phyloP scores from a whole-genome alignment of 129 eudicot genomes.

The Ambrosia trifida region DNA sequence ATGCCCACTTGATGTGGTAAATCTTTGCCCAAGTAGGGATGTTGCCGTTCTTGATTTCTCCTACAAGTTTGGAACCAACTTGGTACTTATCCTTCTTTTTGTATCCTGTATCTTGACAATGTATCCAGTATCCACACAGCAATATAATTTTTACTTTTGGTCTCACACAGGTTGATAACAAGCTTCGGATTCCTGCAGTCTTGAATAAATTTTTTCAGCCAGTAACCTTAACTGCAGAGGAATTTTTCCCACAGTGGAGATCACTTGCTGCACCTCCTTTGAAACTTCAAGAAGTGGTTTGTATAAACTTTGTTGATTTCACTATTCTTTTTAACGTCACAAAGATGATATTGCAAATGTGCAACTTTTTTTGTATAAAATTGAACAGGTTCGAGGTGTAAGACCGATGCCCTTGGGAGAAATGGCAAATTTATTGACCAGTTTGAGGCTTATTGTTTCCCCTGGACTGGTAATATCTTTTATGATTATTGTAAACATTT shows the following conservation, averaged over 20 bases:
- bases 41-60: conserved; percentile 92
- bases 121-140: neutral
- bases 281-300: conserved; percentile 98
- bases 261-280: conserved; percentile 93
- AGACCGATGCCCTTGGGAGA: conserved; percentile 78
- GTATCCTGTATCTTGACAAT: neutral
- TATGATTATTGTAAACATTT: neutral
- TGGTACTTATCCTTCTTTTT: conserved; percentile 42
- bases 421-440: conserved; percentile 78
- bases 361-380: neutral
- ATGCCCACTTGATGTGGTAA: conserved; percentile 88
- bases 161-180: conserved; percentile 65
- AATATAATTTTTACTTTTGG: conserved; percentile 26
- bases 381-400: conserved; percentile 88
- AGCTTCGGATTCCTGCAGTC: conserved; percentile 87
- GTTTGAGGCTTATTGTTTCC: conserved; percentile 60
- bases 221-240: conserved; percentile 67
- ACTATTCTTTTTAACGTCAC: neutral
- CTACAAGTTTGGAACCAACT: conserved; percentile 64
- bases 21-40: conserved; percentile 87
- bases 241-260: conserved; percentile 96
- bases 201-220: conserved; percentile 92
- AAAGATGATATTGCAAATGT: conserved; percentile 3
- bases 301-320: conserved; percentile 16
- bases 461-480: conserved; percentile 80